Conservation (phyloP, 257 asterid species). For the Anisodus acutangulus region DNA sequence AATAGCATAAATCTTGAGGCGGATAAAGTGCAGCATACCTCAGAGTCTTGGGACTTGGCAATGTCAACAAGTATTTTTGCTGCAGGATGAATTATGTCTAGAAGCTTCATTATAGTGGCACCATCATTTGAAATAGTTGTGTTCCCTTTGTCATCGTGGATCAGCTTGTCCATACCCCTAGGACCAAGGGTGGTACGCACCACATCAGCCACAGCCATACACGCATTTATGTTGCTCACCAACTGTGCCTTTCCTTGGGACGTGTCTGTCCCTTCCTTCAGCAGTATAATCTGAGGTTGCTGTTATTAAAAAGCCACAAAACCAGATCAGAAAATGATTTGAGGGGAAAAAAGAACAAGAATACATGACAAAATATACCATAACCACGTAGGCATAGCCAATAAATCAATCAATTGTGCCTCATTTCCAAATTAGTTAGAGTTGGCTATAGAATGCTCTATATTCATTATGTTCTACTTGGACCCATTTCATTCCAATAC, state of each 20-base stretch:
- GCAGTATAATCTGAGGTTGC: constrained; percentile 99
- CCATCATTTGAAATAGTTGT: constrained; percentile 98
- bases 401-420: not conserved
- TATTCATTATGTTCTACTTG: no score
- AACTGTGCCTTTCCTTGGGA: constrained; percentile 98
- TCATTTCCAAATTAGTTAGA: not conserved
- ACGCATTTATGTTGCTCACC: constrained; percentile 94
- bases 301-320: constrained; percentile 41
- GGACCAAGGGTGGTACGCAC: constrained; percentile 96
- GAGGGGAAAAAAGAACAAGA: not conserved
- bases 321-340: not conserved
- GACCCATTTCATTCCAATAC: not conserved
- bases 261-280: constrained; percentile 97
- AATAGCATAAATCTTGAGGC: not conserved
- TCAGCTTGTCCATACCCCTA: constrained; percentile 98
- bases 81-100: constrained; percentile 96
- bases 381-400: not conserved
- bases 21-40: constrained; percentile 51
- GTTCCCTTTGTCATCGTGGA: constrained; percentile 98
- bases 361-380: not conserved
- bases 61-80: constrained; percentile 97
- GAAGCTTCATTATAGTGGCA: constrained; percentile 98
- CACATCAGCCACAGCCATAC: constrained; percentile 87
- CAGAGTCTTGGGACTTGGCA: constrained; percentile 98
- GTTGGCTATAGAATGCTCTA: not conserved